A percentile compares a stretch with the other conserved stretches of the same genome.
Conservation (phyloP, 1,139 yeast species). For the Candida tetrigidarum region DNA sequence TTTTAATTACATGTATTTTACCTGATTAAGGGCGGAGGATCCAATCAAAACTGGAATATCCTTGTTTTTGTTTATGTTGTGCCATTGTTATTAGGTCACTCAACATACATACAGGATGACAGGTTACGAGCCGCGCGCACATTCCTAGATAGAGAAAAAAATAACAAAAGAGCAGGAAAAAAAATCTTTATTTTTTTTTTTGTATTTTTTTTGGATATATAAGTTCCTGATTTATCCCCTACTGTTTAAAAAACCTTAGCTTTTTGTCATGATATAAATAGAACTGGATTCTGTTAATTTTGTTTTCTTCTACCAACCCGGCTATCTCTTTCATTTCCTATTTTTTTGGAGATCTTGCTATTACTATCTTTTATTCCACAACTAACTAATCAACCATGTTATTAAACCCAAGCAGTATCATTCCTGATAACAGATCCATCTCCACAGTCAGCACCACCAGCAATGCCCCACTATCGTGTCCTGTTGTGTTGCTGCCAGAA, state of each 20-base stretch:
- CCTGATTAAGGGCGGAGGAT: too few species aligned
- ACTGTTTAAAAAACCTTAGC: neutral
- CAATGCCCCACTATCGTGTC: constrained; percentile 9
- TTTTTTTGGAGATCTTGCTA: neutral
- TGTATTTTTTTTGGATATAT: neutral
- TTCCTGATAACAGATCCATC: constrained; percentile 6
- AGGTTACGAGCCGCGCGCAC: too few species aligned
- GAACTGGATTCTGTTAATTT: neutral
- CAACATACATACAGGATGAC: too few species aligned
- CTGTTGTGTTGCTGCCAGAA: constrained; percentile 8
- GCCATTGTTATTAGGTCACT: too few species aligned
- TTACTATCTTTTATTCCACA: neutral
- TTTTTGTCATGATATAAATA: neutral
- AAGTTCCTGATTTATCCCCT: neutral
- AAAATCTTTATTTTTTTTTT: neutral
- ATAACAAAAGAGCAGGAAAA: constrained; percentile 2
- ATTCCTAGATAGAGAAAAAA: neutral
- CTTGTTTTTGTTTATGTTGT: too few species aligned
- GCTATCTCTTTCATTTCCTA: neutral
- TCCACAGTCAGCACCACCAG: constrained; percentile 3
- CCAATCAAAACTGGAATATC: too few species aligned
- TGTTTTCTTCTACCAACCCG: too few species aligned
- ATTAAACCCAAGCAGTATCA: constrained; percentile 13
- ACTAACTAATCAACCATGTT: constrained; percentile 12
- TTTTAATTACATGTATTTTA: too few species aligned